Conservation (phyloP, 106 monocot genomes). For the Amphibolis antarctica region DNA sequence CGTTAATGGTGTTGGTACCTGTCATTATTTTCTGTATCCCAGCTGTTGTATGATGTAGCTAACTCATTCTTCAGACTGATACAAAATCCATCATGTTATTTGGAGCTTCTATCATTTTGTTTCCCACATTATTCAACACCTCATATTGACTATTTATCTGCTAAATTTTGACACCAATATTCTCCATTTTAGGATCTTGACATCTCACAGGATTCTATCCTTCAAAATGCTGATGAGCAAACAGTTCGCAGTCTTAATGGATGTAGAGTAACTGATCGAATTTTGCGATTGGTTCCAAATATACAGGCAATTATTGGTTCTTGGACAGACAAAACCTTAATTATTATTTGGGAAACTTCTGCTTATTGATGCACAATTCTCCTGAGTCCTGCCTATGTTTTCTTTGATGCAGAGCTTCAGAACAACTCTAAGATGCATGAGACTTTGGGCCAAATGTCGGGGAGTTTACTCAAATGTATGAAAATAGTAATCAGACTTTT, state of each 20-base stretch:
- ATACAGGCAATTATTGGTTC: slow-evolving; percentile 42
- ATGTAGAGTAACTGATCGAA: slow-evolving; percentile 88
- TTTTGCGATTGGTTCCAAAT: slow-evolving; percentile 79
- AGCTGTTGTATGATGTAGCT: too few relatives aligned
- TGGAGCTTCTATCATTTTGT: too few relatives aligned
- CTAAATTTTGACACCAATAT: too few relatives aligned
- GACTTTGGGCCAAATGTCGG: slow-evolving; percentile 87
- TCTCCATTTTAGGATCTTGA: slow-evolving; percentile 59
- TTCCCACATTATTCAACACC: too few relatives aligned
- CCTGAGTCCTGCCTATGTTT: not conserved
- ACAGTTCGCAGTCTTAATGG: slow-evolving; percentile 95
- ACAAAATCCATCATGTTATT: too few relatives aligned
- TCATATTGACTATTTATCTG: too few relatives aligned
- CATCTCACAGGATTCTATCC: slow-evolving; percentile 79
- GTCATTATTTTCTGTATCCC: too few relatives aligned
- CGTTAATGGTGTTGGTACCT: too few relatives aligned
- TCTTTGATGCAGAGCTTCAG: slow-evolving; percentile 60
- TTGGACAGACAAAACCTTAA: too few relatives aligned
- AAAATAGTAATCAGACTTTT: not conserved
- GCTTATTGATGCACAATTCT: not conserved
- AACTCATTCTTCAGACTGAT: too few relatives aligned
- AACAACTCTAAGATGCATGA: slow-evolving; percentile 89
- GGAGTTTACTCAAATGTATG: slow-evolving; percentile 97
- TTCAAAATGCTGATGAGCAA: slow-evolving; percentile 94
- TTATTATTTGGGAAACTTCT: not conserved